Conservation (phyloP, 2,329 filamentous ascomycete genomes). For the Aspergillus intermedius region DNA sequence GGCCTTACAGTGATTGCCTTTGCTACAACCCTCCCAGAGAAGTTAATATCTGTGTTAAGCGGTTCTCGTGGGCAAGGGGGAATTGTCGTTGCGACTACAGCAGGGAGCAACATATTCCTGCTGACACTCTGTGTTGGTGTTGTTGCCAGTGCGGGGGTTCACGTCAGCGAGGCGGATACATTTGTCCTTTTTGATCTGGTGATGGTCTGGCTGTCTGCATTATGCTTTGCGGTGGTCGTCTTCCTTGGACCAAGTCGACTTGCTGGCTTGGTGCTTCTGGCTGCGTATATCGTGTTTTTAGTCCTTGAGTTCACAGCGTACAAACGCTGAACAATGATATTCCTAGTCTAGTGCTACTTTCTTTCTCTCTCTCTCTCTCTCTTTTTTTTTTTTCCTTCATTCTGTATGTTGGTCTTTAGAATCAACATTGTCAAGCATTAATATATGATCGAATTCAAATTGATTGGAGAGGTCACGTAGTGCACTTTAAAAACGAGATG, state of each 20-base stretch:
- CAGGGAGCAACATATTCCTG: slow-evolving; percentile 51
- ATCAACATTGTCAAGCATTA: too few species aligned
- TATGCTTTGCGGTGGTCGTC: slow-evolving; percentile 8
- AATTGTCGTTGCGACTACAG: slow-evolving; percentile 49
- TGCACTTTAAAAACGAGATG: too few species aligned
- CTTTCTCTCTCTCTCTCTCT: too few species aligned
- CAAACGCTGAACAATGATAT: too few species aligned
- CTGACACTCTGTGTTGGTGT: slow-evolving; percentile 44
- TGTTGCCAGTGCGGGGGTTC: slow-evolving; percentile 12
- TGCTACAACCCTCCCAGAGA: slow-evolving; percentile 51
- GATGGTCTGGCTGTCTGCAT: slow-evolving; percentile 14
- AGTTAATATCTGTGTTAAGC: slow-evolving; percentile 46
- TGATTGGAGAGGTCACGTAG: too few species aligned
- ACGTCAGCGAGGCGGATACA: slow-evolving; percentile 5
- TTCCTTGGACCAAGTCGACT: slow-evolving; percentile 9
- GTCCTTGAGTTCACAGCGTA: slow-evolving; percentile 26
- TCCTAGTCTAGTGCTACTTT: too few species aligned
- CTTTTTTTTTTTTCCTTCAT: too few species aligned
- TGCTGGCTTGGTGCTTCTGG: slow-evolving; percentile 22
- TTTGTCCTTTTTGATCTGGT: slow-evolving; percentile 21
- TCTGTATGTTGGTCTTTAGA: too few species aligned
- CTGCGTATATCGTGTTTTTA: slow-evolving; percentile 29
- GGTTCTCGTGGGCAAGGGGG: slow-evolving; percentile 42
- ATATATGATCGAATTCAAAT: too few species aligned
- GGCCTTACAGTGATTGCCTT: slow-evolving; percentile 45